These are phyloP conservation scores for Chrysoporthe cubensis DNA, from an alignment of 2,329 filamentous ascomycete species.

Conservation along the genomic window DNA sequence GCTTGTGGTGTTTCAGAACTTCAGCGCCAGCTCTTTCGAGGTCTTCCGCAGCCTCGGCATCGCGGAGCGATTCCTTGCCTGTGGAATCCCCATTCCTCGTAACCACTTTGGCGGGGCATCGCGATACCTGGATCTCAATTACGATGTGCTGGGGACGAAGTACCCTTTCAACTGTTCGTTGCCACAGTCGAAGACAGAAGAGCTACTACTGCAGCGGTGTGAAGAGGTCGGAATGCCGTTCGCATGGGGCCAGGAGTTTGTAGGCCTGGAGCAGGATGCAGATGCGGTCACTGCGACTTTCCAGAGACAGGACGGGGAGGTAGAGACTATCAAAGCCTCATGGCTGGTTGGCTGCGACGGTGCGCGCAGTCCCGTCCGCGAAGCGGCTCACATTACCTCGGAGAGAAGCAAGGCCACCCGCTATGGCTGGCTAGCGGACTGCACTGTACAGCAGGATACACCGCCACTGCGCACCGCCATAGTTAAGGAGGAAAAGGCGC, in stretches of 20 bases:
- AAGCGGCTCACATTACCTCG: constrained; percentile 42
- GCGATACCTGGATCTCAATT: constrained; percentile 17
- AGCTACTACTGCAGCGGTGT: constrained; percentile 17
- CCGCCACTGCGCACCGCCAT: constrained; percentile 8
- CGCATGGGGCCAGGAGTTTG: constrained; percentile 16
- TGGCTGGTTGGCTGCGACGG: constrained; percentile 51
- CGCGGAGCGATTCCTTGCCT: constrained; percentile 12
- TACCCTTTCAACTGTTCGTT: constrained; percentile 21
- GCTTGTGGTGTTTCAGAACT: neutral
- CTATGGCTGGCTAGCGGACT: constrained; percentile 40
- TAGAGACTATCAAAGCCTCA: constrained; percentile 33
- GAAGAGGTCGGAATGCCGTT: constrained; percentile 21
- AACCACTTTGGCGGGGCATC: constrained; percentile 15
- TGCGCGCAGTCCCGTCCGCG: constrained; percentile 44
- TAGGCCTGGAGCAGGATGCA: neutral
- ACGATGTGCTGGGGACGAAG: constrained; percentile 26
- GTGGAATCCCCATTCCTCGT: constrained; percentile 3
- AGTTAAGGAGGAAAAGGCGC: neutral
- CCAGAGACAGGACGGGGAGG: neutral
- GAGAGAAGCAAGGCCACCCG: constrained; percentile 42
- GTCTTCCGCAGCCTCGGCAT: constrained; percentile 25
- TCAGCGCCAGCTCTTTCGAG: constrained; percentile 24
- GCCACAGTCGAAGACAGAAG: constrained; percentile 15
- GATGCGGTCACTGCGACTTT: constrained; percentile 11
- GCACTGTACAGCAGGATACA: constrained; percentile 35